phyloP scores from a whole-genome alignment of 306 rosid species.

The Fragaria iinumae region DNA sequence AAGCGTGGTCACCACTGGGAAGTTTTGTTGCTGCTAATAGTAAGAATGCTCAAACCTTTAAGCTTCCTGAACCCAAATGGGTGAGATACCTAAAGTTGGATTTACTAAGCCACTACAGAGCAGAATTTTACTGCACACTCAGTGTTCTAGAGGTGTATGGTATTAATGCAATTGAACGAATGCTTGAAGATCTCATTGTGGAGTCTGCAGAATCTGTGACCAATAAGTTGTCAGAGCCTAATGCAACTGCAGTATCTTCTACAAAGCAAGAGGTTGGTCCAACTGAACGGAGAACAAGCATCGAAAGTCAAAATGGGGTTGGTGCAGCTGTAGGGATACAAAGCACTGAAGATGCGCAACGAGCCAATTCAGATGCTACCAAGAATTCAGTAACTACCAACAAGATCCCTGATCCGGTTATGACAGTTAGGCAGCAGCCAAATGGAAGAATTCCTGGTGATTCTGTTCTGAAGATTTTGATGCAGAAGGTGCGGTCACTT shows the following conservation, averaged over 20 bases:
- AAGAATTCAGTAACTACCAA: slow-evolving; percentile 31
- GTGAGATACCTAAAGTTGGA: slow-evolving; percentile 72
- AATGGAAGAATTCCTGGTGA: slow-evolving; percentile 84
- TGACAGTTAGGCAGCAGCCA: slow-evolving; percentile 60
- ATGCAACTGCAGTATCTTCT: slow-evolving; percentile 50
- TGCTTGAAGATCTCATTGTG: slow-evolving; percentile 88
- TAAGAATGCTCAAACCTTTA: slow-evolving; percentile 72
- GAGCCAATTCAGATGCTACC: slow-evolving; percentile 31
- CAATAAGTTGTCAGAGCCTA: slow-evolving; percentile 42
- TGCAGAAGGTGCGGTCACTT: slow-evolving; percentile 79
- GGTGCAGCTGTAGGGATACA: slow-evolving; percentile 29
- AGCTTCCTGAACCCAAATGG: slow-evolving; percentile 73
- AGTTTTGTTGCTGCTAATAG: slow-evolving; percentile 67
- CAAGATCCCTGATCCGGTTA: slow-evolving; percentile 62
- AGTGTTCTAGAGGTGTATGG: slow-evolving; percentile 87
- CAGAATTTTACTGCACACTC: slow-evolving; percentile 89
- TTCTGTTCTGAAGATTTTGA: slow-evolving; percentile 85
- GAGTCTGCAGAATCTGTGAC: slow-evolving; percentile 49
- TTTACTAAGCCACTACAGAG: slow-evolving; percentile 74
- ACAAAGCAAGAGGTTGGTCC: slow-evolving; percentile 48
- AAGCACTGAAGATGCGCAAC: slow-evolving; percentile 36
- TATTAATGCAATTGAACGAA: slow-evolving; percentile 73
- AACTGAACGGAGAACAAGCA: slow-evolving; percentile 37
- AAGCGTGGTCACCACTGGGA: slow-evolving; percentile 60
- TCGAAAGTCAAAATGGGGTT: slow-evolving; percentile 35